Conservation (phyloP, 1,284 basidiomycete genomes). For the Gymnopus androsaceus region DNA sequence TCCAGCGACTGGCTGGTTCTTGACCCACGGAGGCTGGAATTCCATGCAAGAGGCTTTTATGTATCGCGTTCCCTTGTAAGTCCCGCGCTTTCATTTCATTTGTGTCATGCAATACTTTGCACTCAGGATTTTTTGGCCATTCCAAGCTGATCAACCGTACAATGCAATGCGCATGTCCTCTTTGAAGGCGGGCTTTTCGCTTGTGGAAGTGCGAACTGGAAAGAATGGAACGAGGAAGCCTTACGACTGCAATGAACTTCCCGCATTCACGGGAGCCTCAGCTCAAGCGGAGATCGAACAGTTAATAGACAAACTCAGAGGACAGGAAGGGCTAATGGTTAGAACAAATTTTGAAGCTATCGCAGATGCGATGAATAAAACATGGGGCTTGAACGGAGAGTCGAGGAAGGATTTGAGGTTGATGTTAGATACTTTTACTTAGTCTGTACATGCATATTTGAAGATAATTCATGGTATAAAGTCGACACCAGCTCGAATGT, state of each 20-base stretch:
- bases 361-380: not conserved
- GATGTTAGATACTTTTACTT: no score
- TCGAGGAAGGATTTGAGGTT: not conserved
- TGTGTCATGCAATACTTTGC: not conserved
- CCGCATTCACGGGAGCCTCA: not conserved
- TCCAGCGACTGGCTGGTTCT: slow-evolving; percentile 11
- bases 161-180: slow-evolving; percentile 1
- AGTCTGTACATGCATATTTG: no score
- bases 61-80: slow-evolving; percentile 9
- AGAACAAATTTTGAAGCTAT: not conserved
- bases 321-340: no score
- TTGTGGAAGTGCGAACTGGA: slow-evolving; percentile 14
- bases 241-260: no score
- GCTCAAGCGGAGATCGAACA: no score
- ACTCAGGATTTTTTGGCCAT: slow-evolving; percentile 16
- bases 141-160: slow-evolving; percentile 14
- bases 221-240: slow-evolving; percentile 3
- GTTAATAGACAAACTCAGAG: no score
- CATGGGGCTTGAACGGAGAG: not conserved
- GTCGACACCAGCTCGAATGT: no score
- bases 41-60: slow-evolving; percentile 9
- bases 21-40: slow-evolving; percentile 16
- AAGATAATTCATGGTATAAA: no score
- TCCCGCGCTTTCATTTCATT: not conserved
- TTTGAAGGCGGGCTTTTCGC: slow-evolving; percentile 12